phyloP scores from a whole-genome alignment of 345 rosid species.

The Gossypium sturtianum region DNA sequence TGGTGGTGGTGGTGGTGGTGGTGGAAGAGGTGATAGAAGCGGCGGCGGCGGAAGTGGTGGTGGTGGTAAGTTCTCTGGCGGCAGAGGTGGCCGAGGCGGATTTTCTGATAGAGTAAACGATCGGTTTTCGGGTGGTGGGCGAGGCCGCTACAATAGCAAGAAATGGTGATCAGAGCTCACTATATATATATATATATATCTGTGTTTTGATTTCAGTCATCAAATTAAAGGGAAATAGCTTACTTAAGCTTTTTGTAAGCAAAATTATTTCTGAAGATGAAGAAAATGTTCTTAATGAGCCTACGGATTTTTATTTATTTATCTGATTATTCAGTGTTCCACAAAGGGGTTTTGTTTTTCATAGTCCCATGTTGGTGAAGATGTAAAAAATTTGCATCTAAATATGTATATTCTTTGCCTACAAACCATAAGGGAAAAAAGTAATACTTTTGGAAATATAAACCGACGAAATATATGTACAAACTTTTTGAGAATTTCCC shows the following conservation, averaged over 20 bases:
- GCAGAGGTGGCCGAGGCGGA: constrained; percentile 37
- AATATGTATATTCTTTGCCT: no score
- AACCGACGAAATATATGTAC: no score
- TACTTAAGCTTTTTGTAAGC: not conserved
- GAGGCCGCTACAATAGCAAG: constrained; percentile 21
- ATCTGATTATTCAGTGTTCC: not conserved
- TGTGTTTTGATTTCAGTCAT: not conserved
- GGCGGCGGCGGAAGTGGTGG: constrained; percentile 23
- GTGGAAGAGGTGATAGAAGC: constrained; percentile 9
- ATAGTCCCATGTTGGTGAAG: not conserved
- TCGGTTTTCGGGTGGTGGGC: constrained; percentile 37
- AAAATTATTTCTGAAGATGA: not conserved
- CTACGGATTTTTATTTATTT: not conserved
- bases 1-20: constrained; percentile 29
- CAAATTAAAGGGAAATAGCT: not conserved
- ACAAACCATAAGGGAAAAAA: no score
- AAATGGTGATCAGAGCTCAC: constrained; percentile 31
- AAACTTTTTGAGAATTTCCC: no score
- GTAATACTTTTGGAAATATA: no score
- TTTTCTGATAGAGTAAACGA: constrained; percentile 31
- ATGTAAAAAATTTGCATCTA: no score
- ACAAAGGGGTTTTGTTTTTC: not conserved
- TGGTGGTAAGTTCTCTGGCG: constrained; percentile 17
- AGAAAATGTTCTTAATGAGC: not conserved
- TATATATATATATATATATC: no score